Base-by-base conservation (phyloP, 495 filamentous ascomycete species). In the Cercophora sp. region DNA sequence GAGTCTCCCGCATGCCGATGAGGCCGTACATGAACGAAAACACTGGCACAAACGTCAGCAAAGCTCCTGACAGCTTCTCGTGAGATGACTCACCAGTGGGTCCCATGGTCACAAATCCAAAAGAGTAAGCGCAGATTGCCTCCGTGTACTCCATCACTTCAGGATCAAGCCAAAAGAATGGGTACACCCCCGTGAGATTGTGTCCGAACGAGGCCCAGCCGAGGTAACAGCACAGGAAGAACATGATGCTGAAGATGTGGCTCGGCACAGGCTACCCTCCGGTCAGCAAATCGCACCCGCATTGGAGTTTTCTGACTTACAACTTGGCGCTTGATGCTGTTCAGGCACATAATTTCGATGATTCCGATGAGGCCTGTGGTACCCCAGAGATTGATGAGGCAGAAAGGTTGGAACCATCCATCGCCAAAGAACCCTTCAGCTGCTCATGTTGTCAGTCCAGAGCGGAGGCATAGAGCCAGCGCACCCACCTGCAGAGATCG, bases 91-190 rank as follows among this genome's bases (percentile, higher is more conserved):
- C 60, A 78, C 74, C 54, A 51, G 59, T 54, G 2, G 67, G 57
- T 0, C 68, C 58, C 31, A 68, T 11, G 10, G 36, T 59, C 35
- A 71, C 51, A 44, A 79, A 79, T 9, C 45, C 56, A 4, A 65
- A 40, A 22, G 54, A 61, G 18, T 69, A 69, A 1, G 66, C 67
- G 48, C 63, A 41, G 20, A 73, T 59, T 11, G 69, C 58, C 51
- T 67, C 58, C 13, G 64, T 60, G 56, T 61, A 66, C 36, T 64
- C 63, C 9, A 61, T 59, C 22, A 54, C 39, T 22, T 69, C 56
- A 8, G 64, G 65, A 34, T 80, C 72, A 32, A 81, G 62, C 65
- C 76, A 80, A 55, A 73, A 79, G 58, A 71, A 76, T 6, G 68
- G 66, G 32, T 68, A 72, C 24, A 70, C 62, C 47, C 72, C 75